Percentiles rank a stretch among this genome's conserved stretches.
phyloP scores from a whole-genome alignment of 2,329 filamentous ascomycete species.

The Malbranchea zuffiana region DNA sequence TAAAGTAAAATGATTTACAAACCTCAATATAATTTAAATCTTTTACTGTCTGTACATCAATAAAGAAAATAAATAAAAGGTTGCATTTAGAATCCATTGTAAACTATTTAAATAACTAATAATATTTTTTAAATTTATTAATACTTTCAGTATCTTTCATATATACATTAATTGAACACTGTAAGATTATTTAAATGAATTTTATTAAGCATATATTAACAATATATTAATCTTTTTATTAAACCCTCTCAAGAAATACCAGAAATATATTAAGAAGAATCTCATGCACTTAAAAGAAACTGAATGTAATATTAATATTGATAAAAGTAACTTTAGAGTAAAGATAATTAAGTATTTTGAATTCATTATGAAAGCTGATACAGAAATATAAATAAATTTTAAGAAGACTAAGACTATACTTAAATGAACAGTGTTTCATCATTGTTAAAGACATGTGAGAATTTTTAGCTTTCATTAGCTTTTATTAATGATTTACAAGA shows the following conservation, averaged over 20 bases:
- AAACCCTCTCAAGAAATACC: too few species aligned
- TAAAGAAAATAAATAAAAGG: background rate
- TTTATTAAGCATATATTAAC: slow-evolving; percentile 1
- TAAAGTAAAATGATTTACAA: background rate
- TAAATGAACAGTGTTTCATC: background rate
- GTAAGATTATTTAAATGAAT: background rate
- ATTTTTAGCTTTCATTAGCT: background rate
- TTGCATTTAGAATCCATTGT: background rate
- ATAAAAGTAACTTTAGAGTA: too few species aligned
- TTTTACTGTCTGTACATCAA: slow-evolving; percentile 1
- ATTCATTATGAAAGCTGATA: too few species aligned
- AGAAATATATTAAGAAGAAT: too few species aligned
- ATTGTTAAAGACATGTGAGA: background rate
- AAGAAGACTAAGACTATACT: background rate
- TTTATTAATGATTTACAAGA: slow-evolving; percentile 1
- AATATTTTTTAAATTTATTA: too few species aligned
- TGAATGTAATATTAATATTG: too few species aligned
- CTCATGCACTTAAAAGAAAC: too few species aligned
- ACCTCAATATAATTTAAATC: background rate
- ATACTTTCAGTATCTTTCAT: background rate
- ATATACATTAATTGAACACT: background rate
- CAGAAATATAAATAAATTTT: background rate
- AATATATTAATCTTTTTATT: too few species aligned
- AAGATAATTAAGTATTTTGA: too few species aligned
- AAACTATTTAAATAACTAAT: too few species aligned